phyloP scores from a whole-genome alignment of 2,329 filamentous ascomycete species.

The Blumeria graminis region DNA sequence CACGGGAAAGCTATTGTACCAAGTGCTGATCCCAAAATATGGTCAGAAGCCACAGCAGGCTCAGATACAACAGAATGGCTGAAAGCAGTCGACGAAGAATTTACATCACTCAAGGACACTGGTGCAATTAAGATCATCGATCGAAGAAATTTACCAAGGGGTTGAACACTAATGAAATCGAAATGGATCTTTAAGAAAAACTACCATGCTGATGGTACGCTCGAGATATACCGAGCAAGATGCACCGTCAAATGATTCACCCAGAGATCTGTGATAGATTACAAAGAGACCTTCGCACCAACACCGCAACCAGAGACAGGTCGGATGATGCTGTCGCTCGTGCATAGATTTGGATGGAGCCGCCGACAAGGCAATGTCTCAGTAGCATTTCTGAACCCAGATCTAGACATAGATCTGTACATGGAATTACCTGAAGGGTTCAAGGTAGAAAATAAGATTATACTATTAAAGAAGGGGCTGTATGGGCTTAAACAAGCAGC shows the following conservation, averaged over 20 bases:
- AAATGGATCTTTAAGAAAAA: background rate
- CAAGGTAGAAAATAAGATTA: background rate
- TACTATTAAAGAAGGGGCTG: background rate
- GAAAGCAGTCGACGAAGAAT: background rate
- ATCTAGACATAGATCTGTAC: no score
- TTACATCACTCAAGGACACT: background rate
- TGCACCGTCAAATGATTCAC: background rate
- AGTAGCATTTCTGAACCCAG: no score
- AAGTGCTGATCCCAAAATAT: background rate
- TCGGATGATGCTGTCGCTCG: background rate
- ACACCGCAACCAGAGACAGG: background rate
- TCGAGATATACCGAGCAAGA: background rate
- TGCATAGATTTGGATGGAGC: no score
- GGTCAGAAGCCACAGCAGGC: background rate
- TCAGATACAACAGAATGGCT: background rate
- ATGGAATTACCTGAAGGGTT: background rate
- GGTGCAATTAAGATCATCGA: no score
- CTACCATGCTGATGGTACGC: background rate
- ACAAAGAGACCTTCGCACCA: no score
- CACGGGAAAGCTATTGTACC: background rate
- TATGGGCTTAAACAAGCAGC: background rate
- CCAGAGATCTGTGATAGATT: background rate
- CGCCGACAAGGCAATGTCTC: no score
- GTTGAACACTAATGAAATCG: background rate
- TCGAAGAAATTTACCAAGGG: background rate